Evolutionary conservation across 305 asterid genomes (phyloP), one percentile per base, ranked within the genome.

Genomic region (Rubia tinctorum): DNA sequence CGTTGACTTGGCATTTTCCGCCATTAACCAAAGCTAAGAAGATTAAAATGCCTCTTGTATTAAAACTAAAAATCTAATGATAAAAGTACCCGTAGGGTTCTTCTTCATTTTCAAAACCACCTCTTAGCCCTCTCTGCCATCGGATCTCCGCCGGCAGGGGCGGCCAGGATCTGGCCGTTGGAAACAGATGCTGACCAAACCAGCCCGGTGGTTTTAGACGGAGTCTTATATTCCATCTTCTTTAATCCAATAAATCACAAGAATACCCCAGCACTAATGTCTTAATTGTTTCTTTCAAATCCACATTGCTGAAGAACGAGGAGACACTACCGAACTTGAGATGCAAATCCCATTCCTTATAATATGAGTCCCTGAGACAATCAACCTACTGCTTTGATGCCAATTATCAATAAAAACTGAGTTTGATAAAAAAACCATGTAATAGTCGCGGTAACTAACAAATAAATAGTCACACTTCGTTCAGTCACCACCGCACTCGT

Each of bases 131-230:
- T n/a, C n/a, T n/a, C n/a, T n/a, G n/a, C n/a, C n/a, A n/a, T n/a
- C n/a, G n/a, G n/a, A n/a, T n/a, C n/a, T n/a, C n/a, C n/a, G n/a
- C n/a, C n/a, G n/a, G n/a, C n/a, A n/a, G n/a, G n/a, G n/a, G n/a
- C n/a, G n/a, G n/a, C n/a, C n/a, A n/a, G 2, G 98, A 98, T 39
- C 84, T 87, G 76, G 82, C 86, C 77, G 97, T 90, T 82, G 93
- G 84, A 85, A 92, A 85, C 53, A 87, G 77, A 77, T 90, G 86
- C 27, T 83, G 83, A 77, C 80, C 74, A 65, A 77, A 74, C 77
- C 80, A 80, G 85, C 80, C 77, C 70, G 91, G 77, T 68, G 73
- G 78, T 67, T 73, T 64, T 67, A 71, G 76, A 66, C 71, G 69
- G 71, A 61, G 81, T 73, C 88, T 85, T 89, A 56, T 82, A 73